phyloP scores from a whole-genome alignment of 371 early-diverging fungal genomes.

The Rhizopus sp. region DNA sequence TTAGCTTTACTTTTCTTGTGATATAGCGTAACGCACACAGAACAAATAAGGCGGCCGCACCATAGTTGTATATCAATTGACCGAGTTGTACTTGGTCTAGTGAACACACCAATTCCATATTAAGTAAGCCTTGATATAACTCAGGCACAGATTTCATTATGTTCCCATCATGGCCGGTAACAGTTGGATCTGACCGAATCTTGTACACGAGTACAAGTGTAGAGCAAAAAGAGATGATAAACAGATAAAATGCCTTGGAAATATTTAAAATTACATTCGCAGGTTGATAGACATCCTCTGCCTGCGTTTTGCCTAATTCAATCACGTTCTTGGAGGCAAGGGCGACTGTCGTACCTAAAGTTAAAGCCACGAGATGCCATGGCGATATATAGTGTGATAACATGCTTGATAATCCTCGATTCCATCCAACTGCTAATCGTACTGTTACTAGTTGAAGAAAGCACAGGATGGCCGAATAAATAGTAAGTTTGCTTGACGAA shows the following conservation, averaged over 20 bases:
- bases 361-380: constrained; percentile 24
- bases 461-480: constrained; percentile 4
- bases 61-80: constrained; percentile 42
- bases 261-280: constrained; percentile 28
- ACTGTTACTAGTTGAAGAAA: constrained; percentile 11
- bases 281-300: constrained; percentile 24
- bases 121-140: constrained; percentile 18
- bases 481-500: neutral
- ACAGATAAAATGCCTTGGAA: constrained; percentile 13
- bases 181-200: constrained; percentile 19
- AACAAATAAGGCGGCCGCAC: constrained; percentile 32
- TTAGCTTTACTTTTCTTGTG: constrained; percentile 27
- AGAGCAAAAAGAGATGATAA: constrained; percentile 21
- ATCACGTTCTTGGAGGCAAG: constrained; percentile 3
- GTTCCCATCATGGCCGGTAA: neutral
- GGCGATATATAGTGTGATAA: constrained; percentile 12
- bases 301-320: constrained; percentile 10
- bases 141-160: constrained; percentile 8
- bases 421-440: constrained; percentile 18
- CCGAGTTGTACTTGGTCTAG: constrained; percentile 40
- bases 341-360: constrained; percentile 4
- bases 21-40: constrained; percentile 34
- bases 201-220: constrained; percentile 36
- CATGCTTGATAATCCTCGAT: constrained; percentile 1
- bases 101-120: constrained; percentile 26